A percentile compares a stretch with the other conserved stretches of the same genome.
These are phyloP conservation scores for Ophiostoma ips DNA, from an alignment of 2,329 filamentous ascomycete species.

Conservation along the genomic window DNA sequence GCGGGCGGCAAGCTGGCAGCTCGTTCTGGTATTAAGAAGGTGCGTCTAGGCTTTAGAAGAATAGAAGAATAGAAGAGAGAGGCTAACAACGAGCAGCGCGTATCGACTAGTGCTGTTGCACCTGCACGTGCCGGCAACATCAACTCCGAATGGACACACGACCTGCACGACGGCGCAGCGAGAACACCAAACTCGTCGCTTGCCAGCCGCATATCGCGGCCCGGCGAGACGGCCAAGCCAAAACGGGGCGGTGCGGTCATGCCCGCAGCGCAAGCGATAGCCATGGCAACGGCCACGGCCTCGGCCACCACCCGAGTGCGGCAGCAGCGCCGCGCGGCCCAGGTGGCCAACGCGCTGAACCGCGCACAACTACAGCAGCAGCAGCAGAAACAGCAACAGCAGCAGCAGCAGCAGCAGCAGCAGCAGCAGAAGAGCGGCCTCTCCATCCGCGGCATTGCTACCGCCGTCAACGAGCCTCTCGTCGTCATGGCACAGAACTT, in stretches of 20 bases:
- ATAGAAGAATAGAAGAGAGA: too few relatives aligned
- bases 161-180: slow-evolving; percentile 39
- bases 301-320: slow-evolving; percentile 1
- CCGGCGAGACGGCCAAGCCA: slow-evolving; percentile 5
- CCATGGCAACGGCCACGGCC: not conserved
- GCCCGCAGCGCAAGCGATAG: too few relatives aligned
- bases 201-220: slow-evolving; percentile 29
- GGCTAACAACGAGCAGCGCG: slow-evolving; percentile 15
- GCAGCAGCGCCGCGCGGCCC: slow-evolving; percentile 23
- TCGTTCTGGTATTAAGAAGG: slow-evolving; percentile 61
- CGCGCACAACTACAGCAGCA: slow-evolving; percentile 18
- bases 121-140: slow-evolving; percentile 31
- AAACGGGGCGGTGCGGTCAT: not conserved
- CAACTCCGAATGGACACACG: slow-evolving; percentile 57
- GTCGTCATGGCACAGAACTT: slow-evolving; percentile 69
- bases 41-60: too few relatives aligned
- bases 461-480: slow-evolving; percentile 36
- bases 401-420: slow-evolving; percentile 9
- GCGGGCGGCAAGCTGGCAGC: slow-evolving; percentile 46
- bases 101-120: slow-evolving; percentile 18
- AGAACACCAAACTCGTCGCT: slow-evolving; percentile 26
- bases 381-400: slow-evolving; percentile 17
- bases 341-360: slow-evolving; percentile 32
- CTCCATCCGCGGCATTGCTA: slow-evolving; percentile 58
- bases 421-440: slow-evolving; percentile 30